A percentile compares a stretch with the other conserved stretches of the same genome.
Evolutionary conservation across 2,329 filamentous ascomycete genomes (phyloP).

Genomic region (Clonostachys sp.): DNA sequence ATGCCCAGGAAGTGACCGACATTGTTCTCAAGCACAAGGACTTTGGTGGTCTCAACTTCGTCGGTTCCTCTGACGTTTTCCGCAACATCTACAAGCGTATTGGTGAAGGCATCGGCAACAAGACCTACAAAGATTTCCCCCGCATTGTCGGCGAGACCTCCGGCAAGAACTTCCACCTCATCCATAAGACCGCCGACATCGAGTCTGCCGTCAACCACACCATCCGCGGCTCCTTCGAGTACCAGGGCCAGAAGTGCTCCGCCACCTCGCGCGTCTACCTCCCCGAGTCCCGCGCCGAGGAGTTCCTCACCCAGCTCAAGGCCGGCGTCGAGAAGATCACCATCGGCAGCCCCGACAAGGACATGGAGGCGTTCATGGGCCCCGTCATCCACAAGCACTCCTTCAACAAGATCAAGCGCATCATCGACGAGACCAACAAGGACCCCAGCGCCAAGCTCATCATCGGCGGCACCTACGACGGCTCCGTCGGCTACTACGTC

Average conservation of each 20-base stretch:
- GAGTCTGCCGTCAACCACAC: conserved; percentile 39
- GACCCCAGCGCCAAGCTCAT: conserved; percentile 35
- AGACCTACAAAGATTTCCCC: conserved; percentile 27
- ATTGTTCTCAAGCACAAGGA: conserved; percentile 20
- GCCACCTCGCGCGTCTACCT: conserved; percentile 50
- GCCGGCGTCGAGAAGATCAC: conserved; percentile 10
- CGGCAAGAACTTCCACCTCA: conserved; percentile 47
- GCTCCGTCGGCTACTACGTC: conserved; percentile 35
- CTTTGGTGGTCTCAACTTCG: conserved; percentile 26
- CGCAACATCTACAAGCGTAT: conserved; percentile 17
- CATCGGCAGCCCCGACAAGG: conserved; percentile 19
- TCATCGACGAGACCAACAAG: conserved; percentile 37
- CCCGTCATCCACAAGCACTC: conserved; percentile 43
- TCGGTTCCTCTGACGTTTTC: conserved; percentile 27
- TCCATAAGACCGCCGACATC: conserved; percentile 40
- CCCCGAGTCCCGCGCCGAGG: conserved; percentile 35
- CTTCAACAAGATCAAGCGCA: conserved; percentile 36
- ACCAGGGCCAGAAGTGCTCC: conserved; percentile 47
- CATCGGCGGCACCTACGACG: conserved; percentile 36
- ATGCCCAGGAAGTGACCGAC: conserved; percentile 23
- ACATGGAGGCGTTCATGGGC: conserved; percentile 33
- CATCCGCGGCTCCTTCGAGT: conserved; percentile 43
- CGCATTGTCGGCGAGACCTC: conserved; percentile 43
- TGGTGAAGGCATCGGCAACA: conserved; percentile 11
- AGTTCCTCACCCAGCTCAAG: conserved; percentile 20